These are phyloP conservation scores for Atalantia buxifolia DNA, from an alignment of 345 rosid genomes.

Conservation along the genomic window DNA sequence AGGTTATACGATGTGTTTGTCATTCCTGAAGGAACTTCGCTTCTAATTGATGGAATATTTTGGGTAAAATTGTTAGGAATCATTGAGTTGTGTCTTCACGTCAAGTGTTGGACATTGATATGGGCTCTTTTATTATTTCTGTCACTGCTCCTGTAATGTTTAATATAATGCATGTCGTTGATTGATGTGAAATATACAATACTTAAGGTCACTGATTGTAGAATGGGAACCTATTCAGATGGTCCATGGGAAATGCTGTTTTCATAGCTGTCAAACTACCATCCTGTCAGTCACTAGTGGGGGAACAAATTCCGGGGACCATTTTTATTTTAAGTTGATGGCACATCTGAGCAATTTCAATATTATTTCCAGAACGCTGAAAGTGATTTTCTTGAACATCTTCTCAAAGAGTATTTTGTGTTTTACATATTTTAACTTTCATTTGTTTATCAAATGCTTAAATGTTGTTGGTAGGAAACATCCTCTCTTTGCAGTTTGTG, in stretches of 20 bases:
- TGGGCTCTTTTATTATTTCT: neutral
- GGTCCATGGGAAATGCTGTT: constrained; percentile 13
- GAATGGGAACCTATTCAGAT: neutral
- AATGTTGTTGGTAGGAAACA: neutral
- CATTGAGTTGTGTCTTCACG: neutral
- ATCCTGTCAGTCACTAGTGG: neutral
- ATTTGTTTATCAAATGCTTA: neutral
- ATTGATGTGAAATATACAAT: neutral
- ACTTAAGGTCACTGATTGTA: neutral
- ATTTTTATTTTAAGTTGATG: neutral
- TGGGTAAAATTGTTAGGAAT: neutral
- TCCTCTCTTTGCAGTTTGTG: neutral
- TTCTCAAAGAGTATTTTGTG: neutral
- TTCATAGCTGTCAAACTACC: neutral
- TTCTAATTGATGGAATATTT: neutral
- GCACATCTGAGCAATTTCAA: neutral
- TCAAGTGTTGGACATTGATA: neutral
- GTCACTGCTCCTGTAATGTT: neutral
- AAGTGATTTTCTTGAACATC: neutral
- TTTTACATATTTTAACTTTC: constrained; percentile 1
- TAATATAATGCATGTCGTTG: neutral
- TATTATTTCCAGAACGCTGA: neutral
- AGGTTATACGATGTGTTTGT: neutral
- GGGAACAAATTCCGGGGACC: neutral
- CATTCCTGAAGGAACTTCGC: neutral